A percentile compares a stretch with the other conserved stretches of the same genome.
Evolutionary conservation across 129 eudicot genomes (phyloP).

Genomic region (Apium graveolens): DNA sequence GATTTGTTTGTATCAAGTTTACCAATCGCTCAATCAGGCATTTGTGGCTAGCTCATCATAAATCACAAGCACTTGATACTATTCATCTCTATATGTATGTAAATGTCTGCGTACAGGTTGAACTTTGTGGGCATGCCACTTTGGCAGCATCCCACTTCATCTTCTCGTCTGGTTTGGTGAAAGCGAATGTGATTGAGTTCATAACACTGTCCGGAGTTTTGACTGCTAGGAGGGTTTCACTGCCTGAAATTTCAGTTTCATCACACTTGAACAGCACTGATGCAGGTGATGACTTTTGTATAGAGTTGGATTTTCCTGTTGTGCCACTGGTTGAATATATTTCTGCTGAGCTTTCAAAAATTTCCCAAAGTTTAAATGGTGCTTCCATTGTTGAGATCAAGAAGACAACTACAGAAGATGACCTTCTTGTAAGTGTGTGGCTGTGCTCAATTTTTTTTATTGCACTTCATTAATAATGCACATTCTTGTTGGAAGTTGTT

Average conservation of each 20-base stretch:
- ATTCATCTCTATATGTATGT: background rate
- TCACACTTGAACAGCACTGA: conserved; percentile 19
- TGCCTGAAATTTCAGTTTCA: conserved; percentile 11
- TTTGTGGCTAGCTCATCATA: background rate
- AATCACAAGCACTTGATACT: background rate
- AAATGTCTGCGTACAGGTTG: conserved; percentile 40
- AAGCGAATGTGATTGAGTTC: conserved; percentile 47
- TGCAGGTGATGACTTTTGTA: conserved; percentile 21
- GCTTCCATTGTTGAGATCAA: conserved; percentile 50
- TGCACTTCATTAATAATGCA: background rate
- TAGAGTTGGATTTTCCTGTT: conserved; percentile 74
- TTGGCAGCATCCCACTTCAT: conserved; percentile 78
- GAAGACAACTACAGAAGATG: conserved; percentile 34
- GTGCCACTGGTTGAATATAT: conserved; percentile 31
- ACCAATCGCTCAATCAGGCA: background rate
- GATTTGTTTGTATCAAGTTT: background rate
- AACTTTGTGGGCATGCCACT: conserved; percentile 91
- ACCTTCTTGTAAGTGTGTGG: conserved; percentile 52
- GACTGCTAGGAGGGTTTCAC: conserved; percentile 52
- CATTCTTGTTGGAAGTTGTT: background rate
- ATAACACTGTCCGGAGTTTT: conserved; percentile 67
- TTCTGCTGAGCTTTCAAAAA: conserved; percentile 24
- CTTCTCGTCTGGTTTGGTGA: conserved; percentile 45
- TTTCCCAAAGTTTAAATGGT: conserved; percentile 50
- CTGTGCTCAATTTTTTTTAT: conserved; percentile 8